Percentiles rank a stretch among this genome's conserved stretches.
phyloP scores from a whole-genome alignment of 768 basidiomycete species.

The Sporobolomyces pararoseus region DNA sequence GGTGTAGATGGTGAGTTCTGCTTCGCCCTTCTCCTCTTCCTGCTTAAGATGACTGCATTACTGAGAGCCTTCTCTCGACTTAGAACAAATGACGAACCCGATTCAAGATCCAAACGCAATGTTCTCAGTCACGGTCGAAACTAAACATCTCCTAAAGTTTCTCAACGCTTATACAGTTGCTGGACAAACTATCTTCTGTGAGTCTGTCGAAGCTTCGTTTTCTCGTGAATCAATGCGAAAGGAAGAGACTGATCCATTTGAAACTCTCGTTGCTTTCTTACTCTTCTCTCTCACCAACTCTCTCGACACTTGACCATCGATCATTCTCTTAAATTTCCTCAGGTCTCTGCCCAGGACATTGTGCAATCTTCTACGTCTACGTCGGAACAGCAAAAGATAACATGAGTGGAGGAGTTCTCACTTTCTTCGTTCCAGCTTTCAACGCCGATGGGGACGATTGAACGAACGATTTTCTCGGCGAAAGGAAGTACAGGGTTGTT shows the following conservation, averaged over 20 bases:
- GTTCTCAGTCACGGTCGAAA: constrained; percentile 65
- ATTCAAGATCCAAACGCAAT: constrained; percentile 57
- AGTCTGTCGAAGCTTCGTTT: constrained; percentile 47
- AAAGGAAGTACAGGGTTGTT: not conserved
- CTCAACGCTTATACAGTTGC: constrained; percentile 74
- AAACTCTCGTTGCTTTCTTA: not conserved
- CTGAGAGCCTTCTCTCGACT: not conserved
- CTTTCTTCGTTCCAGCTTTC: constrained; percentile 79
- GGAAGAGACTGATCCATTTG: not conserved
- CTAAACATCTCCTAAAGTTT: constrained; percentile 74
- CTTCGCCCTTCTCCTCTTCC: constrained; percentile 9
- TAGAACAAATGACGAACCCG: constrained; percentile 47
- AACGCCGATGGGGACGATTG: constrained; percentile 56
- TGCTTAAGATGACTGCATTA: too few relatives aligned
- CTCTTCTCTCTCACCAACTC: not conserved
- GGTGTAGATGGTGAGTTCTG: constrained; percentile 45
- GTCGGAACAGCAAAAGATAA: constrained; percentile 64
- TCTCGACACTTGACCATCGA: too few relatives aligned
- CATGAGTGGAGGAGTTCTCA: constrained; percentile 76
- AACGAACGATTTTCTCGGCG: not conserved
- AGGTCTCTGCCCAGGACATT: constrained; percentile 80
- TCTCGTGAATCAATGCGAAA: too few relatives aligned
- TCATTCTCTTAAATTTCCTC: constrained; percentile 4
- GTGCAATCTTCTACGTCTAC: constrained; percentile 82
- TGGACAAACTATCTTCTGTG: constrained; percentile 79